Evolutionary conservation across 495 filamentous ascomycete genomes (phyloP).

Genomic region (Cetradonia linearis): DNA sequence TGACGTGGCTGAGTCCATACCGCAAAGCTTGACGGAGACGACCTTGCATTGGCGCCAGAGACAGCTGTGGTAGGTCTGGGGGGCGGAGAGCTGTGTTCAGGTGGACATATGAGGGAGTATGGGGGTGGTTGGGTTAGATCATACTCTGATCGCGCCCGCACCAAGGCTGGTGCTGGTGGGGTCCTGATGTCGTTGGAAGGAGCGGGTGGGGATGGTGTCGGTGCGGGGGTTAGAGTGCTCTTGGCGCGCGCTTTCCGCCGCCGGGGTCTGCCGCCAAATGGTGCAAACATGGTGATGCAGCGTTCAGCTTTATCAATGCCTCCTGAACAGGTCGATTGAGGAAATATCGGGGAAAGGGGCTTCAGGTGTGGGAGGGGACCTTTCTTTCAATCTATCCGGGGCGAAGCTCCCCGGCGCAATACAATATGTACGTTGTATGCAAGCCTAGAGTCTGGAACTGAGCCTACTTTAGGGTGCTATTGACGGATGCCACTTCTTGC

Average conservation of each 20-base stretch:
- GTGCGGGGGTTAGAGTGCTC: neutral
- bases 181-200: neutral
- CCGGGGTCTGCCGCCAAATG: neutral
- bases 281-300: neutral
- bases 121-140: neutral
- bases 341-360: neutral
- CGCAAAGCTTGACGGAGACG: neutral
- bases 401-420: slow-evolving; percentile 10
- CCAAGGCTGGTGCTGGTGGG: neutral
- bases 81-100: neutral
- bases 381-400: neutral
- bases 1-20: slow-evolving; percentile 9
- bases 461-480: slow-evolving; percentile 6
- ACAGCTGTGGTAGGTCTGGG: neutral
- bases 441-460: slow-evolving; percentile 3
- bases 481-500: slow-evolving; percentile 10
- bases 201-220: neutral
- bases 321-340: neutral
- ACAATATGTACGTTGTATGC: slow-evolving; percentile 8
- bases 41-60: neutral
- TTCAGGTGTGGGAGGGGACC: neutral
- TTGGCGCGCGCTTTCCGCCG: slow-evolving; percentile 3
- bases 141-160: neutral
- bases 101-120: slow-evolving; percentile 5
- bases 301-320: neutral